Conservation (phyloP, 163 green algal genomes). For the Botryococcus braunii region DNA sequence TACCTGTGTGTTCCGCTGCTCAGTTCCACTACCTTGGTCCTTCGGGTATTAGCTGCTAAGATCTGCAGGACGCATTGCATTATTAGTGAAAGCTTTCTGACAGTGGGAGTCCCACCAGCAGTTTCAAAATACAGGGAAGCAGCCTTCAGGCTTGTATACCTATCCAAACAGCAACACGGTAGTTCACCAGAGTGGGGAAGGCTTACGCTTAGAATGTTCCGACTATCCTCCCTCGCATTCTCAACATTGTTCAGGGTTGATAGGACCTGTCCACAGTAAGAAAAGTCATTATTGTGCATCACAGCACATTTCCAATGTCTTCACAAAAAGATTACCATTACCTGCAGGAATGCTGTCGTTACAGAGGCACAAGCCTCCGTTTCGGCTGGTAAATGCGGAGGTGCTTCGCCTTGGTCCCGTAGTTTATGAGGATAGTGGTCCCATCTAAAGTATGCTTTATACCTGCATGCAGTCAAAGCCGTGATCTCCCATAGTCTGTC, state of each 20-base stretch:
- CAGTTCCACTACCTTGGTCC: conserved; percentile 94
- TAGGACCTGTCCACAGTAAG: no score
- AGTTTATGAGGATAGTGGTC: conserved; percentile 72
- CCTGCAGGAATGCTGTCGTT: conserved; percentile 87
- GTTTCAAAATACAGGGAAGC: no score
- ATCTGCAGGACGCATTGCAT: no score
- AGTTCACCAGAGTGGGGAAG: no score
- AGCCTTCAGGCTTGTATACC: no score
- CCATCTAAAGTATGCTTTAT: conserved; percentile 91
- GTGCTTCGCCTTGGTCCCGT: conserved; percentile 10
- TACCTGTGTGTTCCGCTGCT: conserved; percentile 77
- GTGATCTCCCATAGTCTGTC: neutral
- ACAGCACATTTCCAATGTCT: neutral
- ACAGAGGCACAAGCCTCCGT: conserved; percentile 85
- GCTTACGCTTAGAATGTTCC: no score
- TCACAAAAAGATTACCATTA: conserved; percentile 5
- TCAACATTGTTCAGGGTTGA: no score
- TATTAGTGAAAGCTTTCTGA: no score
- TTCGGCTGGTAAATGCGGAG: conserved; percentile 44
- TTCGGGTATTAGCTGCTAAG: conserved; percentile 80
- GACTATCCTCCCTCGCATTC: no score
- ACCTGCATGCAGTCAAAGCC: conserved; percentile 60
- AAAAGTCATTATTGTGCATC: no score
- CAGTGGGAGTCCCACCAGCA: no score
- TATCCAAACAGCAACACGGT: no score